Percentiles rank a stretch among this genome's conserved stretches.
Evolutionary conservation across 78 protist genomes (phyloP).

Genomic region (Monosiga brevicollis): DNA sequence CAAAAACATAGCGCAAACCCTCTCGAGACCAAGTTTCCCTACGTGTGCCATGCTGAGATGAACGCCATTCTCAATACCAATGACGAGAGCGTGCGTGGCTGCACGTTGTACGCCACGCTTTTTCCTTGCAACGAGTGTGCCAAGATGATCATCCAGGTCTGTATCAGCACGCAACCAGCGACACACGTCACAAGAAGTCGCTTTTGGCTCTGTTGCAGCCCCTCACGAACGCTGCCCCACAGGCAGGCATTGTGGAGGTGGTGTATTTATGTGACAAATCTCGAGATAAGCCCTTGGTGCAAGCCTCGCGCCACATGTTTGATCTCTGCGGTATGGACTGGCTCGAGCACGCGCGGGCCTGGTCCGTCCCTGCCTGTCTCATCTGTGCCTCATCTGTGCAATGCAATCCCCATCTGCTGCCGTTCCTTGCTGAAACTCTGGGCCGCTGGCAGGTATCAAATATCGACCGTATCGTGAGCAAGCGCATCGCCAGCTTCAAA

Average conservation of each 20-base stretch:
- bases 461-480: too few species aligned
- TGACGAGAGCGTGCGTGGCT: background rate
- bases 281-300: background rate
- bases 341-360: too few species aligned
- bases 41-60: conserved; percentile 48
- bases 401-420: too few species aligned
- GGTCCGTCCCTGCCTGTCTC: too few species aligned
- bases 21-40: conserved; percentile 42
- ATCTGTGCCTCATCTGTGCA: too few species aligned
- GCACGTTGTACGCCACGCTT: conserved; percentile 27
- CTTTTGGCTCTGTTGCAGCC: background rate
- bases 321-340: background rate
- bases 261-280: conserved; percentile 23
- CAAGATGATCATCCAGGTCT: conserved; percentile 39
- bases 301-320: background rate
- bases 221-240: background rate
- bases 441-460: too few species aligned
- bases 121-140: conserved; percentile 55
- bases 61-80: conserved; percentile 40
- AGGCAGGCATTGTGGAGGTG: conserved; percentile 6
- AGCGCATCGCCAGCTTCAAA: too few species aligned
- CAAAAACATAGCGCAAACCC: background rate
- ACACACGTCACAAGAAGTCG: background rate
- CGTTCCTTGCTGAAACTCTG: too few species aligned
- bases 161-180: background rate